Base-by-base conservation (phyloP, 306 rosid genomes). In the Canavalia gladiata region DNA sequence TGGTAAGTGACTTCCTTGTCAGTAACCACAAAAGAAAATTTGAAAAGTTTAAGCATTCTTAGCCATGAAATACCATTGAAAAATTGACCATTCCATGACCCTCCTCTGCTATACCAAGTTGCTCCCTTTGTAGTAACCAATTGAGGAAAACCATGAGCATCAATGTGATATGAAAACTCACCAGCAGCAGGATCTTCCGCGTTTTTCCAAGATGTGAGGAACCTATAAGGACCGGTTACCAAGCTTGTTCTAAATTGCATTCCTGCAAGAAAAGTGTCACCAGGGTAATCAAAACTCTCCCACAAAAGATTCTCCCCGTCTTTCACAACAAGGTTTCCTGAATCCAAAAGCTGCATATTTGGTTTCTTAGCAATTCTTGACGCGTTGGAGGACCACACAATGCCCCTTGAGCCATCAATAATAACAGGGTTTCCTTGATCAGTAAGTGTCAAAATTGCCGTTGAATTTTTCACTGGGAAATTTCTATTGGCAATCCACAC, bases 281-380 rank as follows among this genome's bases (percentile, higher is more conserved):
- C 73, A 28, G 73, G 73, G 39, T 68, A 68, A 29, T 68, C 73
- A 45, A 68, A 68, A 68, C 73, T 68, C 28, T 67, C 54, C 72
- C 54, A 67, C 54, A 43, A 45, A 28, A 68, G 28, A 0, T 67
- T 25, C 35, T 45, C 39, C 5, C 39, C 73, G 45, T 29, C 73
- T 68, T 68, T 45, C 73, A 68, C 73, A 43, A 68, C 73, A 68
- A 68, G 73, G n/a, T 68, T 68, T 45, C 73, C 73, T 2, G 73
- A 45, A 7, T 68, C 73, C 13, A 68, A 6, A 68, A 68, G 73
- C 55, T 68, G 55, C 73, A 45, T 45, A 5, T 18, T 2, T 43
- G 73, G 73, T 45, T 68, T 68, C 55, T 68, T 3, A 28, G 73
- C 8, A 28, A 0, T 28, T 68, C 55, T 45, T 68, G 73, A 43